These are phyloP conservation scores for Rhizopus stolonifer DNA, from an alignment of 371 early-diverging fungal species.

Conservation along the genomic window DNA sequence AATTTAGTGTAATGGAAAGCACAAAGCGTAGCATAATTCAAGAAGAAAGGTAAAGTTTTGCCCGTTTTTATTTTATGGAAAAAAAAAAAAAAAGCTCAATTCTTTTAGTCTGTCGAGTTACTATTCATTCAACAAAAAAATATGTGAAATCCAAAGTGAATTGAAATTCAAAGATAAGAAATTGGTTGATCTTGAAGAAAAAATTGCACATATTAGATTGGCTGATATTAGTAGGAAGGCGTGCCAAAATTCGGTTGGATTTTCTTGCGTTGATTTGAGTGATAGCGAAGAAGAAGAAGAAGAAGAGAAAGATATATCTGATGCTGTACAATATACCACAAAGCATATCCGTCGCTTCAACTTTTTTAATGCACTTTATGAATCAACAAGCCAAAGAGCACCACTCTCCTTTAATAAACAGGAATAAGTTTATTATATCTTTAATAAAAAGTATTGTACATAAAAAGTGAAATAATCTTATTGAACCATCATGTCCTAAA, in stretches of 20 bases:
- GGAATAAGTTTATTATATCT: conserved; percentile 4
- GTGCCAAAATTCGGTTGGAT: conserved; percentile 1
- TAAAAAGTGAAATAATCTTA: conserved; percentile 10
- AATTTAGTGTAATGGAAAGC: conserved; percentile 14
- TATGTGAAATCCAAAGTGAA: conserved; percentile 34
- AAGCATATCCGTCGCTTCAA: conserved; percentile 22
- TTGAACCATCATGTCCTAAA: conserved; percentile 40
- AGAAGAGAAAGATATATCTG: not conserved
- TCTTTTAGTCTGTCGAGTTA: not conserved
- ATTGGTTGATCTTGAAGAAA: conserved; percentile 22
- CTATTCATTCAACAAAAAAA: conserved; percentile 27
- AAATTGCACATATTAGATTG: conserved; percentile 15
- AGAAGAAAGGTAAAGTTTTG: conserved; percentile 12
- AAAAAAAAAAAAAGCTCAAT: conserved; percentile 8
- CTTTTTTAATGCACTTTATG: conserved; percentile 16
- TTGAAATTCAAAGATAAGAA: conserved; percentile 15
- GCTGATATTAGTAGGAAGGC: conserved; percentile 6
- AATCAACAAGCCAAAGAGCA: conserved; percentile 6
- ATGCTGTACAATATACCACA: conserved; percentile 13
- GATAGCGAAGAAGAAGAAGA: conserved; percentile 19
- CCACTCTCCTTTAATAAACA: conserved; percentile 5
- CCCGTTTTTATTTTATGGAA: not conserved
- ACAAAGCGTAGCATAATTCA: conserved; percentile 15
- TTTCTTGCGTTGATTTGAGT: conserved; percentile 15
- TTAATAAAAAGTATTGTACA: conserved; percentile 11